These are phyloP conservation scores for Paramyrothecium sp. DNA, from an alignment of 2,329 filamentous ascomycete genomes.

Conservation along the genomic window DNA sequence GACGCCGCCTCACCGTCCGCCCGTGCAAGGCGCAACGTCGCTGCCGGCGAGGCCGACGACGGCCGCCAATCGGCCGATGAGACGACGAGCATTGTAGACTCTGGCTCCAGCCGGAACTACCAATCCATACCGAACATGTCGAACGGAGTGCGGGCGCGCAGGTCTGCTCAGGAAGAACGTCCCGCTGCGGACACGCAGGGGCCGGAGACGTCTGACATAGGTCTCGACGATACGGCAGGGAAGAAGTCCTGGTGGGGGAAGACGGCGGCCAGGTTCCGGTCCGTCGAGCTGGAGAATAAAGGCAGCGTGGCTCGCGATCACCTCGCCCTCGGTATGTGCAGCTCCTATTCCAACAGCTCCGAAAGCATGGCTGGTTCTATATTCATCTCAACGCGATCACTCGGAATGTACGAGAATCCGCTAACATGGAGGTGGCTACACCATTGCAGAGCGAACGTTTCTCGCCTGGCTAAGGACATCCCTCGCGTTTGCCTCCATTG, in stretches of 20 bases:
- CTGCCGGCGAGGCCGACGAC: slow-evolving; percentile 16
- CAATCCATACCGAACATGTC: slow-evolving; percentile 30
- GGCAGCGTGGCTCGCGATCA: slow-evolving; percentile 82
- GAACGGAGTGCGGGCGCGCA: slow-evolving; percentile 4
- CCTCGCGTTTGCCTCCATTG: slow-evolving; percentile 77
- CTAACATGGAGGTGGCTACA: background rate
- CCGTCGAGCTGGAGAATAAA: slow-evolving; percentile 80
- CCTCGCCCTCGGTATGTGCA: slow-evolving; percentile 66
- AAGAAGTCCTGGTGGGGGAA: slow-evolving; percentile 48
- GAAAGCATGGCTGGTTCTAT: background rate
- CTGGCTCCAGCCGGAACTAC: slow-evolving; percentile 35
- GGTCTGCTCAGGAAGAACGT: slow-evolving; percentile 12
- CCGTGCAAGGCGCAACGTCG: slow-evolving; percentile 15
- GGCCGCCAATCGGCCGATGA: slow-evolving; percentile 30
- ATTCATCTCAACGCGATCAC: background rate
- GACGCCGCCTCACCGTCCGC: slow-evolving; percentile 16
- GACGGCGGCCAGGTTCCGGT: slow-evolving; percentile 48
- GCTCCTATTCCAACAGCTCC: background rate
- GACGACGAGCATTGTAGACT: slow-evolving; percentile 37
- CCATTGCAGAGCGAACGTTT: slow-evolving; percentile 71
- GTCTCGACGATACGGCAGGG: background rate
- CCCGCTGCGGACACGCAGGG: slow-evolving; percentile 6
- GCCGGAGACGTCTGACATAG: background rate
- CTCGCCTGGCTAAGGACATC: slow-evolving; percentile 83
- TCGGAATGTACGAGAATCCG: too few species aligned